Evolutionary conservation across 2,329 filamentous ascomycete genomes (phyloP), one percentile per base, ranked within the genome.

Genomic region (Bipolaris bicolor): DNA sequence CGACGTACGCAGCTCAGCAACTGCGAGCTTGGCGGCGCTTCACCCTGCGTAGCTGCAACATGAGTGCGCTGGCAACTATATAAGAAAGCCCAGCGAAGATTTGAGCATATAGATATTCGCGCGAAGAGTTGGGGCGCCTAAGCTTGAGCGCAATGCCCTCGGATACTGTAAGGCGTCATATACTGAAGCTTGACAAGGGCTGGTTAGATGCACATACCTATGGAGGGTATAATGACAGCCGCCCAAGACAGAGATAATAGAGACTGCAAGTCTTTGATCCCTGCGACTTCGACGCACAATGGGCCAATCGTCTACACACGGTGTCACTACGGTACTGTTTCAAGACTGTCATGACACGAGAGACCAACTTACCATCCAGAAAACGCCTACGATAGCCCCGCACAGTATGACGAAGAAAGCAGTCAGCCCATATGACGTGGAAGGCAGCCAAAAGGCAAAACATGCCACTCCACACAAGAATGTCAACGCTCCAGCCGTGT

Each of bases 381-480:
- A 53, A 11, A 53, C 51, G 0, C 82, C 82, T 26, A 81, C 65
- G 7, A 80, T 77, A 5, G 77, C 76, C 2, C 82, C 82, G 50
- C 71, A 70, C 0, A 80, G 31, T 7, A 83, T 58, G 0, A 76
- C 75, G 56, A 81, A 82, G 52, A 82, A 73, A 1, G 81, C 62
- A 1, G 78, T 66, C 7, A 81, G 61, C 1, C 74, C 80, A 51
- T 76, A 83, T 5, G 68, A 74, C 2, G 66, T 73, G 3, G 79
- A 77, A 3, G 79, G 79, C 1, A 82, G 69, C 82, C 82, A 84
- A 20, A 83, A 70, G 0, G 72, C 80, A 79, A 40, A 75, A 68
- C 5, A 70, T 50, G 6, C 83, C 11, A 20, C 71, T 71, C 47
- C 77, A 77, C n/a, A 76, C 48, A 58, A 29, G 9, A 80, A 66